A percentile compares a stretch with the other conserved stretches of the same genome.
phyloP scores from a whole-genome alignment of 192 early-diverging fungal species.

The Podila horticola region DNA sequence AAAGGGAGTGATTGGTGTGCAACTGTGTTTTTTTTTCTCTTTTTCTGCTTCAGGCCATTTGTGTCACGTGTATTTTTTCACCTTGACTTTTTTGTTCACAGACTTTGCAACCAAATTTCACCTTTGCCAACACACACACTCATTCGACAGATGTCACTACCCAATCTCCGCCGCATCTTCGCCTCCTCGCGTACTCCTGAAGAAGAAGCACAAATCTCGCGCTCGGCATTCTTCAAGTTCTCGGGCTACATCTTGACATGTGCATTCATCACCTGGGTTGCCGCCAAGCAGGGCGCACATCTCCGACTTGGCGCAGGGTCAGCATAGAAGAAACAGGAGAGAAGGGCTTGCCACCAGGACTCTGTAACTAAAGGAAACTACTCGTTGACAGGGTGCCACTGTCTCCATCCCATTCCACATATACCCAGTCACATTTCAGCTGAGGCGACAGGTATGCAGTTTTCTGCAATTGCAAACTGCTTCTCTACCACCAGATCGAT shows the following conservation, averaged over 20 bases:
- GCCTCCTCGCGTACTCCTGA: conserved; percentile 67
- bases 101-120: neutral
- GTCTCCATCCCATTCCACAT: no score
- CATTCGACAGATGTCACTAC: conserved; percentile 53
- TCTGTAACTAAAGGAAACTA: neutral
- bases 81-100: neutral
- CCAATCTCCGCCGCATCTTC: conserved; percentile 67
- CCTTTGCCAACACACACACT: neutral
- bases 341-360: neutral
- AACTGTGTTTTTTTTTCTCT: neutral
- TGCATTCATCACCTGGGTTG: conserved; percentile 61
- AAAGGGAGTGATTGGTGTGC: neutral
- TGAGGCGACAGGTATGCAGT: no score
- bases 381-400: no score
- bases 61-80: neutral
- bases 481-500: no score
- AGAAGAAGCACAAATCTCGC: conserved; percentile 66
- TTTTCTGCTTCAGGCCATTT: neutral
- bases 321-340: neutral
- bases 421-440: no score
- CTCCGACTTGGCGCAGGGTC: conserved; percentile 17
- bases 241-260: conserved; percentile 67
- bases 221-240: conserved; percentile 70
- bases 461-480: no score
- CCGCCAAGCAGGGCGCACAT: conserved; percentile 41